Evolutionary conservation across 2,329 filamentous ascomycete species (phyloP), one percentile per base, ranked within the genome.

Genomic region (Camillea tinctor): DNA sequence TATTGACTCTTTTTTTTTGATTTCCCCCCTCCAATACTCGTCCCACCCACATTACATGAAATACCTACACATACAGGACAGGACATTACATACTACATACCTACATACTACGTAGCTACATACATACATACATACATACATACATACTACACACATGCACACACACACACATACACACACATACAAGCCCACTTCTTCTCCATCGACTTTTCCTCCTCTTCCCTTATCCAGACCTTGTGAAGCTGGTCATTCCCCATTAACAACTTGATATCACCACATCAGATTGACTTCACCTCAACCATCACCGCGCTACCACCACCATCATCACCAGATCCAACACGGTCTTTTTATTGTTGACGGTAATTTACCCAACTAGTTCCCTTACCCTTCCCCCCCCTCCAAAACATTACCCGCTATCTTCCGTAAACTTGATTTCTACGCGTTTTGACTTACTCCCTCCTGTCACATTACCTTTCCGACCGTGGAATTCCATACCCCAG

Each of bases 161-260:
- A 49, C 13, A 49, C 44, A 21, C 9, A 60, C 61, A 61, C 61
- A 64, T 56, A 55, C 51, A 49, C 44, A 49, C 44, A 6, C 44
- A n/a, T 54, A 55, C 52, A 56, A 59, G 44, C 57, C 36, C 36
- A 44, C 51, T 59, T 62, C 51, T 59, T 62, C 60, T 57, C 63
- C 57, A 55, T 60, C 56, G 53, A 54, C 56, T 23, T 56, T 54
- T 59, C 55, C 36, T 24, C 26, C 56, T 54, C 24, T 57, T 22
- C 40, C 53, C 26, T n/a, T 26, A 40, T 40, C 20, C 36, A 21
- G 55, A 51, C 40, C 53, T 48, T 56, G 17, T n/a, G 36, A 44
- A 44, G 36, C 17, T 44, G 36, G 36, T 44, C 36, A 44, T 44
- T 44, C 36, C n/a, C 17, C 11, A 44, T 44, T 17, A n/a, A n/a